phyloP scores from a whole-genome alignment of 148 eudicot species.

The Nepenthes gracilis region DNA sequence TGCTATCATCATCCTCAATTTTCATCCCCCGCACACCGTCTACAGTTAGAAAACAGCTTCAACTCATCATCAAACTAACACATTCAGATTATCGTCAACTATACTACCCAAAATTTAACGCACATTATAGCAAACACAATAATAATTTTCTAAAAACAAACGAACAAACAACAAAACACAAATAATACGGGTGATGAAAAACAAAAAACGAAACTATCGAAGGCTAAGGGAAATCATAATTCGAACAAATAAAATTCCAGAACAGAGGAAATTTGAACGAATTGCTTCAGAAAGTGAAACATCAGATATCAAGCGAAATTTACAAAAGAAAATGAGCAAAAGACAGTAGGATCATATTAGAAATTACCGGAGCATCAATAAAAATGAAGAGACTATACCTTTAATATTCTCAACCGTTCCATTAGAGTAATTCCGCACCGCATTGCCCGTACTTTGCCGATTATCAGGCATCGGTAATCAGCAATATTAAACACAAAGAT shows the following conservation, averaged over 20 bases:
- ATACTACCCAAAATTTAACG: neutral
- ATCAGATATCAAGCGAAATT: constrained; percentile 2
- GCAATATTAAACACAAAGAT: neutral
- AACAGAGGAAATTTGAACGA: too few species aligned
- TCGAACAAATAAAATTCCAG: too few species aligned
- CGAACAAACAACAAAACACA: neutral
- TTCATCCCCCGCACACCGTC: constrained; percentile 47
- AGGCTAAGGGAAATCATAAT: too few species aligned
- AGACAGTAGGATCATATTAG: too few species aligned
- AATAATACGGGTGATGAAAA: neutral
- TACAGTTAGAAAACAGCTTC: constrained; percentile 5
- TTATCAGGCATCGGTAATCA: constrained; percentile 13
- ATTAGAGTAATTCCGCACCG: constrained; percentile 1
- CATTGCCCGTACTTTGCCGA: constrained; percentile 5
- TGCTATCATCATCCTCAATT: constrained; percentile 9
- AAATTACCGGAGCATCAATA: neutral
- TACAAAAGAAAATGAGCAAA: constrained; percentile 5
- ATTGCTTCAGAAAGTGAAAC: too few species aligned
- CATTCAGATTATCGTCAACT: neutral
- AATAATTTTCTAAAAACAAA: neutral
- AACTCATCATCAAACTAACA: neutral
- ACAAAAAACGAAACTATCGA: too few species aligned
- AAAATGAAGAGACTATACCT: constrained; percentile 3
- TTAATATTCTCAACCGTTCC: neutral
- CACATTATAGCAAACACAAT: neutral